phyloP scores from a whole-genome alignment of 345 rosid species.

The Citrus inodora region DNA sequence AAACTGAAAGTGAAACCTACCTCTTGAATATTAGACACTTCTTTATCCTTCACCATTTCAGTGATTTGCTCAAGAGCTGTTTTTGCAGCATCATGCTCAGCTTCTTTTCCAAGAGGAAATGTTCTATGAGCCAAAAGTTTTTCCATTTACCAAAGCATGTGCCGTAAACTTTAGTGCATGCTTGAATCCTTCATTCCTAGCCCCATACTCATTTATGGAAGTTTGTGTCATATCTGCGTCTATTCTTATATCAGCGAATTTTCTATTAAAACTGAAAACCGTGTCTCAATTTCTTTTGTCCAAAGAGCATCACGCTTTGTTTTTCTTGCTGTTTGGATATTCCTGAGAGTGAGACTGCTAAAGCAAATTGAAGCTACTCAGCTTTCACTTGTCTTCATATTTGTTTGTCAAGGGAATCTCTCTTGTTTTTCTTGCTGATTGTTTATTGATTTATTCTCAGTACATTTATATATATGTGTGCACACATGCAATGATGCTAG shows the following conservation, averaged over 20 bases:
- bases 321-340: background rate
- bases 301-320: background rate
- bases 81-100: constrained; percentile 26
- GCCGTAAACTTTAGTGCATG: constrained; percentile 29
- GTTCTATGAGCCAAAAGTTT: background rate
- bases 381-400: background rate
- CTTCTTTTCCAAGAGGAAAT: constrained; percentile 17
- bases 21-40: background rate
- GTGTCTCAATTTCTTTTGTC: background rate
- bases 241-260: background rate
- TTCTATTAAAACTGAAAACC: background rate
- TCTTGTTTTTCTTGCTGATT: background rate
- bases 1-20: background rate
- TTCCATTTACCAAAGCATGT: constrained; percentile 9
- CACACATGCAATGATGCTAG: background rate
- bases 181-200: constrained; percentile 21
- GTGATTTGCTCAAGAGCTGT: constrained; percentile 18
- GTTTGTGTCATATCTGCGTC: background rate
- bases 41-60: background rate
- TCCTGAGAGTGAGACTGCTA: background rate
- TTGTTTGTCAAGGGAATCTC: background rate
- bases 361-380: background rate
- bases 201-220: background rate
- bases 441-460: background rate
- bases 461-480: too few species aligned